Evolutionary conservation across 306 rosid species (phyloP).

Genomic region (Dryas octopetala): DNA sequence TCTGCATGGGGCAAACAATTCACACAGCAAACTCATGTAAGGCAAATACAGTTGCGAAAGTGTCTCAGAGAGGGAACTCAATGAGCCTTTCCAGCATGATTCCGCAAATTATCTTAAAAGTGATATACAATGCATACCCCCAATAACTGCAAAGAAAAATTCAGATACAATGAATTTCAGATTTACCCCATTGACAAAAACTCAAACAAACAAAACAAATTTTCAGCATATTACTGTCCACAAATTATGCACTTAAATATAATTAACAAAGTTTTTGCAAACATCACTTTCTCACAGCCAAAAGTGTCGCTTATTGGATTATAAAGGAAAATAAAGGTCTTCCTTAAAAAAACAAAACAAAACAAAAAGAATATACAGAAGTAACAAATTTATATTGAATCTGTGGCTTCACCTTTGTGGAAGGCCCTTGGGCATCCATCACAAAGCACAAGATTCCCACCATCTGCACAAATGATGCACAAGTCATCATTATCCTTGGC

Average conservation of each 20-base stretch:
- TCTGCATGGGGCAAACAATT: conserved; percentile 53
- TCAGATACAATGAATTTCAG: background rate
- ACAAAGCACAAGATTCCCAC: conserved; percentile 90
- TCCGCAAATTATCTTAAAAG: background rate
- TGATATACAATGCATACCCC: background rate
- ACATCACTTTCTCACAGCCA: background rate
- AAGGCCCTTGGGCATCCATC: conserved; percentile 99
- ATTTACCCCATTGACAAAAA: background rate
- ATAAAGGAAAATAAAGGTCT: background rate
- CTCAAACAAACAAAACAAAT: background rate
- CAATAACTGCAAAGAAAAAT: background rate
- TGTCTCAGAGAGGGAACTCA: background rate
- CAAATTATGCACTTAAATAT: background rate
- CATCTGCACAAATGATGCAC: conserved; percentile 93
- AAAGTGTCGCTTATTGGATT: background rate
- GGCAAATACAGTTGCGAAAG: background rate
- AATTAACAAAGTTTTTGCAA: background rate
- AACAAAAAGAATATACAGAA: too few species aligned
- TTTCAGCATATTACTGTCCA: background rate
- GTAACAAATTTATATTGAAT: background rate
- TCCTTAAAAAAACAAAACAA: background rate
- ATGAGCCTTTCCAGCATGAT: background rate
- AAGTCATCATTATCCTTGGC: conserved; percentile 85
- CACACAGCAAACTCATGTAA: background rate
- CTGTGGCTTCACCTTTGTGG: conserved; percentile 73